phyloP scores from a whole-genome alignment of 2,329 filamentous ascomycete species.

The Venturia carpophila region DNA sequence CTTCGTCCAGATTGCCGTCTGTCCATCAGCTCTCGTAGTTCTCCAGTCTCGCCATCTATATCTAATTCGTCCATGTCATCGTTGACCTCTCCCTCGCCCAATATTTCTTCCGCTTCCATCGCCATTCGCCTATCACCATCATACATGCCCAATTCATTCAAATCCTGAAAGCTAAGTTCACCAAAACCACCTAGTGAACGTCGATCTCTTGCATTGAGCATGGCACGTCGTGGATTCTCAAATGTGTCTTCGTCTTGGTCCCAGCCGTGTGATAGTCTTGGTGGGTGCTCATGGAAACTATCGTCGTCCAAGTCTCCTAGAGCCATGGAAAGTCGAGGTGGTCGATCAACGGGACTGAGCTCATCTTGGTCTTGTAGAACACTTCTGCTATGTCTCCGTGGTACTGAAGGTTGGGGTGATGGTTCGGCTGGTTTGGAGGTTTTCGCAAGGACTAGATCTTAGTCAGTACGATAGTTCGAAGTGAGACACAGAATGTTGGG shows the following conservation, averaged over 20 bases:
- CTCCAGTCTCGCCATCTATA: constrained; percentile 13
- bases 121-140: constrained; percentile 25
- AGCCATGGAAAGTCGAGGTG: constrained; percentile 36
- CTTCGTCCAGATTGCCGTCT: constrained; percentile 17
- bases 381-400: constrained; percentile 23
- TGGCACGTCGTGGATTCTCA: constrained; percentile 7
- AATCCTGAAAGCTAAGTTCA: constrained; percentile 37
- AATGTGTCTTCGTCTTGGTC: constrained; percentile 27
- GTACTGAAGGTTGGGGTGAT: constrained; percentile 36
- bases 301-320: constrained; percentile 38
- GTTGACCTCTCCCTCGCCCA: constrained; percentile 8
- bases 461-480: constrained; percentile 1
- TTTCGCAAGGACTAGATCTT: constrained; percentile 41
- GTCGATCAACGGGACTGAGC: constrained; percentile 35
- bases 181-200: constrained; percentile 39
- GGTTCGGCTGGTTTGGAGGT: constrained; percentile 39
- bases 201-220: constrained; percentile 26
- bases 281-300: constrained; percentile 33
- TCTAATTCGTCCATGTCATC: constrained; percentile 5
- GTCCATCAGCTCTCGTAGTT: constrained; percentile 16
- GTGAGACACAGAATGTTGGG: not conserved
- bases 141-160: constrained; percentile 33
- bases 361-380: constrained; percentile 38
- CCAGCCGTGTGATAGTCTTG: constrained; percentile 32
- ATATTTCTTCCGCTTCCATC: constrained; percentile 19